Evolutionary conservation across 1,284 basidiomycete species (phyloP).

Genomic region (Pholiota adiposa): DNA sequence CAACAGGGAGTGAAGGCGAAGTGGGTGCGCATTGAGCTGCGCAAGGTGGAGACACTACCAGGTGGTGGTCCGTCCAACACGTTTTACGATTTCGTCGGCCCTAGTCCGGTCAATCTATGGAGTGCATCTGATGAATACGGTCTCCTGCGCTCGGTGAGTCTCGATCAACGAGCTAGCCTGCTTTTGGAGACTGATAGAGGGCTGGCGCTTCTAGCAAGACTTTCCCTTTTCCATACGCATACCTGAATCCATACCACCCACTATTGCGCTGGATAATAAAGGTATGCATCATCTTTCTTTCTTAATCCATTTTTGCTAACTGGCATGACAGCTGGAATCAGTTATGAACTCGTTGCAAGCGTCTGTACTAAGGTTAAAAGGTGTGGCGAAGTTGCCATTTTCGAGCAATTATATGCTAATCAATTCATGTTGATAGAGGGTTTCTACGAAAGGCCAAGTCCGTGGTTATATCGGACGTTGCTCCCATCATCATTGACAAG

Average conservation of each 20-base stretch:
- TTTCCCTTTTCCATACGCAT: constrained; percentile 86
- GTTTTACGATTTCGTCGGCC: constrained; percentile 74
- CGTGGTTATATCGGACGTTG: constrained; percentile 58
- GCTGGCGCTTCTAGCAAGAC: constrained; percentile 48
- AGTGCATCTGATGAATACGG: constrained; percentile 74
- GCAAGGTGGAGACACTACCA: constrained; percentile 84
- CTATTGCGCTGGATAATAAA: constrained; percentile 72
- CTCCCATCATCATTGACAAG: constrained; percentile 82
- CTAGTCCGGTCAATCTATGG: constrained; percentile 75
- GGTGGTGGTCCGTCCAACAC: constrained; percentile 69
- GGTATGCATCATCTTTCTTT: constrained; percentile 41
- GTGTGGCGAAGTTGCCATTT: constrained; percentile 40
- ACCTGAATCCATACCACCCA: constrained; percentile 85
- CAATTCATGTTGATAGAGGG: constrained; percentile 46
- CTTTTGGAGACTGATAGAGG: constrained; percentile 3
- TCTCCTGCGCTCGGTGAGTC: constrained; percentile 65
- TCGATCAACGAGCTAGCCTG: neutral
- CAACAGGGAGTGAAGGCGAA: constrained; percentile 83
- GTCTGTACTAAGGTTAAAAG: constrained; percentile 84
- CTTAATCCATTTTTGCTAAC: constrained; percentile 10
- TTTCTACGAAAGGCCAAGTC: constrained; percentile 77
- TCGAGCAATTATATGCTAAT: neutral
- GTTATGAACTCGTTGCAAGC: constrained; percentile 85
- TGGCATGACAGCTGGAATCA: constrained; percentile 64
- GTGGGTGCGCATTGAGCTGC: constrained; percentile 86